Conservation (phyloP, 73 alveolate species). For the Tetrahymena borealis region DNA sequence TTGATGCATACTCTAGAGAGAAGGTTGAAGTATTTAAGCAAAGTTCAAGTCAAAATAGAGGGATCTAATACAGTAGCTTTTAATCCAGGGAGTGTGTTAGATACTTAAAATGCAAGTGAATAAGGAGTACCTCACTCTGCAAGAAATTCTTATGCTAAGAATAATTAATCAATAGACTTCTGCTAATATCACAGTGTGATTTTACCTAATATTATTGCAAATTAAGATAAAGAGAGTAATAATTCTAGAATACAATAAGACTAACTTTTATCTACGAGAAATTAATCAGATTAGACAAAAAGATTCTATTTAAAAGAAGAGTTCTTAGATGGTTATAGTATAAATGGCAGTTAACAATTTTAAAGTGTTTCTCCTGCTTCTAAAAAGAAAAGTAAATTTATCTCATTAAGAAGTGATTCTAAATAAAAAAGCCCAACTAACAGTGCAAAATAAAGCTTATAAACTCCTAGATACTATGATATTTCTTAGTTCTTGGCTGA, state of each 20-base stretch:
- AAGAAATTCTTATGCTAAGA: not conserved
- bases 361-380: not conserved
- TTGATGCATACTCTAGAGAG: not conserved
- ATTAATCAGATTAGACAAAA: not conserved
- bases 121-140: not conserved
- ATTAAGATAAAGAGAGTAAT: not conserved
- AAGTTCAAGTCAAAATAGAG: not conserved
- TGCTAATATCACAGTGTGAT: not conserved
- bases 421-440: not conserved
- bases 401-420: not conserved
- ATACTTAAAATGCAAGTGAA: not conserved
- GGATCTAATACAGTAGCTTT: not conserved
- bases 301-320: not conserved
- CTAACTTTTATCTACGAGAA: not conserved
- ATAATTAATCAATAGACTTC: not conserved
- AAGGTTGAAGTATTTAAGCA: not conserved
- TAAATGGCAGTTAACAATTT: not conserved
- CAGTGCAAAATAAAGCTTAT: not conserved
- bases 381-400: not conserved
- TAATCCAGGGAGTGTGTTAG: not conserved
- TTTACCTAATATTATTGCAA: not conserved
- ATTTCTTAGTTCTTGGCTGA: not conserved
- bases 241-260: not conserved
- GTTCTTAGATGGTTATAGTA: not conserved
- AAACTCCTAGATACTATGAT: not conserved